Conservation (phyloP, 177 flowering plant species). For the Vitis hybrid region DNA sequence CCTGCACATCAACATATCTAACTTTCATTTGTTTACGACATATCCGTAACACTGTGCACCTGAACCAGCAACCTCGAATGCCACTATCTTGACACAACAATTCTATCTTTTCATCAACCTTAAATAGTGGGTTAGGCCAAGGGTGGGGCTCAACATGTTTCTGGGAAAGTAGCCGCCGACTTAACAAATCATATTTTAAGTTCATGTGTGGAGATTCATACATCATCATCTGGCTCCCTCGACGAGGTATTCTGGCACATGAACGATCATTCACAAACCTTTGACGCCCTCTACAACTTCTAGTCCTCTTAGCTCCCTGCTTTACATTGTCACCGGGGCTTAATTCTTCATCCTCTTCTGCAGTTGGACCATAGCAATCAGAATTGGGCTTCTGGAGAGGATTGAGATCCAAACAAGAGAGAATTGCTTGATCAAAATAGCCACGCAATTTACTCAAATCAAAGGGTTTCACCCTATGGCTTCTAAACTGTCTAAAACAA, state of each 20-base stretch:
- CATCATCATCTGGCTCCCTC: slow-evolving; percentile 10
- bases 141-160: slow-evolving; percentile 30
- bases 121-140: slow-evolving; percentile 29
- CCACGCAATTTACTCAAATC: slow-evolving; percentile 79
- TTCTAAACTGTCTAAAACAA: slow-evolving; percentile 75
- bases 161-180: slow-evolving; percentile 27
- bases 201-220: slow-evolving; percentile 18
- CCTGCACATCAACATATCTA: slow-evolving; percentile 65
- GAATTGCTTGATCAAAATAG: slow-evolving; percentile 70
- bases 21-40: slow-evolving; percentile 62
- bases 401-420: slow-evolving; percentile 57
- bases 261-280: slow-evolving; percentile 22
- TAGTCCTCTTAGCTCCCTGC: slow-evolving; percentile 57
- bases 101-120: slow-evolving; percentile 69
- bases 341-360: slow-evolving; percentile 55
- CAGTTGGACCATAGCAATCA: slow-evolving; percentile 9
- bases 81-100: slow-evolving; percentile 90
- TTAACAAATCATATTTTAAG: slow-evolving; percentile 25
- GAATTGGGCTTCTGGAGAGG: slow-evolving; percentile 24
- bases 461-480: slow-evolving; percentile 71
- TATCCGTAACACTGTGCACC: slow-evolving; percentile 61
- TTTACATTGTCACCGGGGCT: slow-evolving; percentile 35
- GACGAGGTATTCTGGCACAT: slow-evolving; percentile 25
- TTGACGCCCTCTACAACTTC: slow-evolving; percentile 47
- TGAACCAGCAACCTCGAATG: slow-evolving; percentile 90